Evolutionary conservation across 2,329 filamentous ascomycete genomes (phyloP), one percentile per base, ranked within the genome.

Genomic region (Alternaria longipes): DNA sequence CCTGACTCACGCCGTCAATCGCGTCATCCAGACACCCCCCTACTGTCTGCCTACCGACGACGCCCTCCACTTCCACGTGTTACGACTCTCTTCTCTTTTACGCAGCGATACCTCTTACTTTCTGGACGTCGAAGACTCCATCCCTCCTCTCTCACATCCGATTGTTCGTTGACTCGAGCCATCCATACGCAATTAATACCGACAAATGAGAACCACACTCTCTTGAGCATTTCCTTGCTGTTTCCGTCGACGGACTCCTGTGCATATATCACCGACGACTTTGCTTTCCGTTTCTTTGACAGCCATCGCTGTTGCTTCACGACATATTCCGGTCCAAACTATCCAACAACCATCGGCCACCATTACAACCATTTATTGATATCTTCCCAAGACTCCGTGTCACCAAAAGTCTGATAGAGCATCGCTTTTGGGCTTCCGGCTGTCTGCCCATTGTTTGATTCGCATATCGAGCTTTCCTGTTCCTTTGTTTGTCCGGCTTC

Each of bases 121-220:
- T 69, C 66, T 64, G 72, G 75, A 74, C 75, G 62, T 67, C 69
- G 47, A 71, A 67, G 55, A 71, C 67, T 68, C 72, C 65, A 70
- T 38, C 44, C 30, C 47, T 34, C 44, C 54, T 63, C 65, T 62
- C 59, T 54, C 66, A 64, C 62, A 24, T 24, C 67, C 65, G 64
- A 73, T 70, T 68, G 73, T 75, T 79, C 77, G 77, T 77, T 78
- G 76, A 78, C 64, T 66, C 77, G 75, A 72, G 75, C 74, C 72
- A 73, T 77, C 73, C 69, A 70, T 74, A 76, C 66, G 69, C 67
- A 74, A 73, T 75, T 79, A 79, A 79, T 79, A 75, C 72, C 68
- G 65, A 67, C 77, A 74, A 78, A 80, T 82, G 80, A 80, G 75
- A 74, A 78, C 70, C 68, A 81, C 79, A 79, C 73, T 81, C 79